Conservation (phyloP, 495 filamentous ascomycete genomes). For the Talaromyces borbonicus region DNA sequence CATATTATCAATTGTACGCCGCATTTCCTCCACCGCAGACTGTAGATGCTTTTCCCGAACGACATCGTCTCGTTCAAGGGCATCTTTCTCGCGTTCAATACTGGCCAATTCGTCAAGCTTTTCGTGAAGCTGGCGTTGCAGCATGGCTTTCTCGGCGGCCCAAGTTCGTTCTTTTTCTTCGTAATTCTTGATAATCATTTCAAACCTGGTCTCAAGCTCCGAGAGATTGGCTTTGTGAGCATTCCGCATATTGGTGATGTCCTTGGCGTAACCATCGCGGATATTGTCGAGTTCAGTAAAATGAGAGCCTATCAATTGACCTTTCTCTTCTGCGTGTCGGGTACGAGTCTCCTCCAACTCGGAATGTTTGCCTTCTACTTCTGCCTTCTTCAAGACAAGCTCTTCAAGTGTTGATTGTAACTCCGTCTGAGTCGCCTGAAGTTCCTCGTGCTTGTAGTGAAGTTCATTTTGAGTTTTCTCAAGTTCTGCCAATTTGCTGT, state of each 20-base stretch:
- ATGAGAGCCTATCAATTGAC: constrained; percentile 12
- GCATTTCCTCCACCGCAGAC: constrained; percentile 38
- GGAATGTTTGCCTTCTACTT: not conserved
- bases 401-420: constrained; percentile 8
- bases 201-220: constrained; percentile 5
- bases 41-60: constrained; percentile 42
- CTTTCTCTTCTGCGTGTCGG: constrained; percentile 21
- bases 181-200: constrained; percentile 20
- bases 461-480: constrained; percentile 6
- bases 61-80: constrained; percentile 34
- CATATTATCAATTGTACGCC: constrained; percentile 40
- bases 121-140: constrained; percentile 29
- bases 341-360: constrained; percentile 11
- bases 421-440: constrained; percentile 4
- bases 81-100: constrained; percentile 40
- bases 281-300: constrained; percentile 3
- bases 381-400: not conserved
- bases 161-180: constrained; percentile 30
- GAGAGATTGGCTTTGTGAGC: not conserved
- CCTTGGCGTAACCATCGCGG: not conserved
- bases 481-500: constrained; percentile 3
- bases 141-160: constrained; percentile 21
- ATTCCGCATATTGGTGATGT: not conserved
- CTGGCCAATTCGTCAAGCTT: constrained; percentile 27
- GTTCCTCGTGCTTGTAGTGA: not conserved